Percentiles rank a stretch among this genome's conserved stretches.
Evolutionary conservation across 768 basidiomycete genomes (phyloP).

Genomic region (Collybia nuda): DNA sequence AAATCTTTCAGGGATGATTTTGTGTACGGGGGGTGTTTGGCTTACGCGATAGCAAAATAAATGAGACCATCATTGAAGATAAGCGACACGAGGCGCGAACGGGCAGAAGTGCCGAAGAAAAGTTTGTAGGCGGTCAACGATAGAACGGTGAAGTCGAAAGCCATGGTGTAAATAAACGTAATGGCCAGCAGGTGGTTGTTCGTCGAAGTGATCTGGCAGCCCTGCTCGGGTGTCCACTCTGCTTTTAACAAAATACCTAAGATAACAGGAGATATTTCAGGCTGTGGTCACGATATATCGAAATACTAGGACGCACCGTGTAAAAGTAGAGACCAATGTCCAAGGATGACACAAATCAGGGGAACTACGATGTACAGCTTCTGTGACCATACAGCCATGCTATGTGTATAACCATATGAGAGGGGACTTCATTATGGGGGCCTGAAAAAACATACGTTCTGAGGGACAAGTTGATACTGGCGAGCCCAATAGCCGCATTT

Average conservation of each 20-base stretch:
- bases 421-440: neutral
- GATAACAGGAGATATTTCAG: neutral
- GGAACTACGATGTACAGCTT: conserved; percentile 50
- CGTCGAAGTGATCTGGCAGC: conserved; percentile 61
- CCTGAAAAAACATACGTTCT: conserved; percentile 50
- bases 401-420: conserved; percentile 18
- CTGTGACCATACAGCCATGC: conserved; percentile 73
- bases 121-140: conserved; percentile 64
- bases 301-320: conserved; percentile 44
- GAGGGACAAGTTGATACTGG: conserved; percentile 69
- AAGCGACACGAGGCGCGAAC: conserved; percentile 59
- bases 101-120: conserved; percentile 38
- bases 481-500: conserved; percentile 66
- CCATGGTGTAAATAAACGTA: conserved; percentile 75
- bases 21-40: conserved; percentile 4
- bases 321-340: conserved; percentile 70
- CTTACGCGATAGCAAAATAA: conserved; percentile 72
- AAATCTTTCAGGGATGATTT: neutral
- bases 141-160: conserved; percentile 65
- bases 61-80: conserved; percentile 75
- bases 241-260: conserved; percentile 62
- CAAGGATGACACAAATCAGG: conserved; percentile 57
- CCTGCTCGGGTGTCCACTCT: conserved; percentile 43
- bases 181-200: conserved; percentile 59
- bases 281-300: neutral